Conservation (phyloP, 495 filamentous ascomycete species). For the Niebla homalea region DNA sequence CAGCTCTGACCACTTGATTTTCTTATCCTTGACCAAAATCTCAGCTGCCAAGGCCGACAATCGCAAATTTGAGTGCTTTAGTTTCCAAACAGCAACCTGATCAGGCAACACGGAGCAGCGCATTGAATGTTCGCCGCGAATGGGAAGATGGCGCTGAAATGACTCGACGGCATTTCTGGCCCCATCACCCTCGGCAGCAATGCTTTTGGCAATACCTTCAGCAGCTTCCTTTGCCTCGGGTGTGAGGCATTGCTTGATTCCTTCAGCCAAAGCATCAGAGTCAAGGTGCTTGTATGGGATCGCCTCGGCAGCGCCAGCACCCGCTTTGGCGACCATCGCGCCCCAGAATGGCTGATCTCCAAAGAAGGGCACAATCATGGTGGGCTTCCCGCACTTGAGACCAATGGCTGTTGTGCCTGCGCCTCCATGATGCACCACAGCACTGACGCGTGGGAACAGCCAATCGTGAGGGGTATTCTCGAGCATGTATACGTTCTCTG, state of each 20-base stretch:
- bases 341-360: conserved; percentile 52
- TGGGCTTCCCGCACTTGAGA: conserved; percentile 49
- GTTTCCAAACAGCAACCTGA: conserved; percentile 52
- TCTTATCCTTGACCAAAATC: conserved; percentile 42
- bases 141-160: conserved; percentile 52
- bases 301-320: conserved; percentile 50
- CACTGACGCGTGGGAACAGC: conserved; percentile 47
- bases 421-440: conserved; percentile 53
- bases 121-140: conserved; percentile 46
- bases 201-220: conserved; percentile 43
- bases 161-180: conserved; percentile 55
- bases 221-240: conserved; percentile 44
- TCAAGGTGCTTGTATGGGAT: conserved; percentile 62
- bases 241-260: conserved; percentile 52
- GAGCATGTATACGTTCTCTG: conserved; percentile 47
- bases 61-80: conserved; percentile 37
- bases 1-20: conserved; percentile 51
- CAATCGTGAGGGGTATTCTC: conserved; percentile 58
- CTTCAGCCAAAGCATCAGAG: conserved; percentile 49
- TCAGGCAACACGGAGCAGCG: conserved; percentile 53
- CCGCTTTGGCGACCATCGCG: conserved; percentile 41
- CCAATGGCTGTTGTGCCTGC: conserved; percentile 55
- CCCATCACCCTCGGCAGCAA: conserved; percentile 58
- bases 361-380: conserved; percentile 57
- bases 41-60: conserved; percentile 56